phyloP scores from a whole-genome alignment of 345 rosid species.

The Draba incana region DNA sequence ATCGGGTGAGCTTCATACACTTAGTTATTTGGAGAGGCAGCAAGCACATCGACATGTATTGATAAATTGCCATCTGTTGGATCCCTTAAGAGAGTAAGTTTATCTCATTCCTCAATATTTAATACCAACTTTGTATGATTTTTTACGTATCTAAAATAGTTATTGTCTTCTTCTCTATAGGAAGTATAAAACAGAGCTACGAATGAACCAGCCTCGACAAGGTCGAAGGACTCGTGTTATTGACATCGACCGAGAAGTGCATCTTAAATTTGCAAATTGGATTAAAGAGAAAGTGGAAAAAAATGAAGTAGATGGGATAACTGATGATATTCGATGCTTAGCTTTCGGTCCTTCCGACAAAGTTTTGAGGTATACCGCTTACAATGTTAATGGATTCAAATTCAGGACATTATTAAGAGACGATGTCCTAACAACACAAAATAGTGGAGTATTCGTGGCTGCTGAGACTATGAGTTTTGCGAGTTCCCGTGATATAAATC shows the following conservation, averaged over 20 bases:
- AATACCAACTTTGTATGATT: background rate
- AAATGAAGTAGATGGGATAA: slow-evolving; percentile 13
- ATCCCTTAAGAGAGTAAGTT: no score
- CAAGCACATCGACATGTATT: no score
- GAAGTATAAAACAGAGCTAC: background rate
- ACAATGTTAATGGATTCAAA: slow-evolving; percentile 13
- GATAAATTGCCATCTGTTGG: no score
- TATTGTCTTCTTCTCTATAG: background rate
- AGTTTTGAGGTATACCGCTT: slow-evolving; percentile 3
- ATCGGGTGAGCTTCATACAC: no score
- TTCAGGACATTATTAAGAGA: background rate
- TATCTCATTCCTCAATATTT: no score
- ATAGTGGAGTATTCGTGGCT: slow-evolving; percentile 19
- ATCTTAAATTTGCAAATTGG: slow-evolving; percentile 21
- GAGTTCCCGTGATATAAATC: slow-evolving; percentile 5
- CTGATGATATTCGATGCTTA: slow-evolving; percentile 18
- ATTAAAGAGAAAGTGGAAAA: background rate
- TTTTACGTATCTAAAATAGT: background rate
- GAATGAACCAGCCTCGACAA: background rate
- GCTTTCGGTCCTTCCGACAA: slow-evolving; percentile 9
- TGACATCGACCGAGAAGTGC: slow-evolving; percentile 2
- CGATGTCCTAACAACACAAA: background rate
- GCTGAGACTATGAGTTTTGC: slow-evolving; percentile 28
- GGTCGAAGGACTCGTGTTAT: background rate
- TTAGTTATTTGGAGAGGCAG: no score